Evolutionary conservation across 495 filamentous ascomycete genomes (phyloP), one percentile per base, ranked within the genome.

Genomic region (Collariella sp.): DNA sequence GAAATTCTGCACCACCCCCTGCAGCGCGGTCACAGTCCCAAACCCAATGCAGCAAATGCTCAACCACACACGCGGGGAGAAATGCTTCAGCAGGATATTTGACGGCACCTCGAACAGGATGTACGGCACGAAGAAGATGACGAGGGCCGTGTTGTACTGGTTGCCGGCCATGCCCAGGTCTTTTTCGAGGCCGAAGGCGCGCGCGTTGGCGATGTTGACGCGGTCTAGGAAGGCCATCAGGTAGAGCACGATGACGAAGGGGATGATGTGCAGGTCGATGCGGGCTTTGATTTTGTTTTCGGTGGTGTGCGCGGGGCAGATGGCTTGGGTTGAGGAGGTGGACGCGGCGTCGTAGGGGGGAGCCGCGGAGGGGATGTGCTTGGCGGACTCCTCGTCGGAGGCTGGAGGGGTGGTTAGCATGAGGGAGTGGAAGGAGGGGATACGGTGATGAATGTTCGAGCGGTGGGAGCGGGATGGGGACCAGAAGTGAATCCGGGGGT

Each of bases 51-150:
- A 94, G 66, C 89, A 94, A 43, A 74, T 50, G 0, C 85, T 81
- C 39, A 93, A 66, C 91, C 91, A 96, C 43, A 93, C 72, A 56
- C 84, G 82, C 2, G 91, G 91, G 53, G 79, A 84, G 55, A 95
- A 73, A 55, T 80, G 82, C 68, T 94, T 95, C 23, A 97, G 72
- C 16, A 94, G 62, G 49, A 95, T 81, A 62, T 97, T 97, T 46
- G 86, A 89, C 2, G 91, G 93, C 46, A 97, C 93, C 67, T 88
- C 91, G 59, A 85, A 85, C 43, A 91, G 57, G 57, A 95, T 79
- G 65, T 96, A 97, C 0, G 91, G 90, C 0, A 96, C 82, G 71
- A 96, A 98, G 77, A 96, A 95, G 58, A 95, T 91, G 20, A 82
- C 83, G 54, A 95, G 71, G 0, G 86, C 87, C 13, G 79, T 85